These are phyloP conservation scores for Leccinum pellstonianum DNA, from an alignment of 768 basidiomycete genomes.

Conservation along the genomic window DNA sequence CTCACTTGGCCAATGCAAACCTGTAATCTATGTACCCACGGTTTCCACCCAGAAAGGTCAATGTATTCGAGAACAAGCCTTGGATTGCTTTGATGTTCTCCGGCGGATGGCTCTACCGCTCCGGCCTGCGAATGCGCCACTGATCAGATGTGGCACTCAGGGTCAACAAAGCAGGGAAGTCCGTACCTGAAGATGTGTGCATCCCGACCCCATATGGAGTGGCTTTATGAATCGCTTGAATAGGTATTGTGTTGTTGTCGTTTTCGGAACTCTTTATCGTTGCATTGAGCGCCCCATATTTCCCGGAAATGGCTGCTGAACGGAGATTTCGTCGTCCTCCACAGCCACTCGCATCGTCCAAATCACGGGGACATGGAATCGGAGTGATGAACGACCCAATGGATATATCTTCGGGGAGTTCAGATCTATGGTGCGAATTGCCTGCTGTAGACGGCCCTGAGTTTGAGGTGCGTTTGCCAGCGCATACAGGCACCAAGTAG, in stretches of 20 bases:
- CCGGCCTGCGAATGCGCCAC: slow-evolving; percentile 41
- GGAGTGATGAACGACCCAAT: slow-evolving; percentile 52
- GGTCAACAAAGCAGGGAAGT: slow-evolving; percentile 22
- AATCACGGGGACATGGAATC: slow-evolving; percentile 57
- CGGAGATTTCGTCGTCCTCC: slow-evolving; percentile 52
- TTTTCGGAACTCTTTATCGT: slow-evolving; percentile 43
- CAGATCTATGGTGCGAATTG: slow-evolving; percentile 35
- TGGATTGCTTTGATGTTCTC: slow-evolving; percentile 39
- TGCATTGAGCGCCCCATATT: slow-evolving; percentile 30
- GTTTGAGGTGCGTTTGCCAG: slow-evolving; percentile 45
- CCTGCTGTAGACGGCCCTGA: slow-evolving; percentile 49
- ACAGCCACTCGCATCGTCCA: slow-evolving; percentile 55
- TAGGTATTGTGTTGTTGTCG: slow-evolving; percentile 59
- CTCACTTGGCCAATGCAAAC: slow-evolving; percentile 61
- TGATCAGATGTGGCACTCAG: slow-evolving; percentile 22
- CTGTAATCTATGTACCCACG: slow-evolving; percentile 62
- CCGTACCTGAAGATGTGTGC: slow-evolving; percentile 57
- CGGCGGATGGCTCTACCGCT: slow-evolving; percentile 48
- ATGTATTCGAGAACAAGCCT: slow-evolving; percentile 51
- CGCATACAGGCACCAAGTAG: slow-evolving; percentile 63
- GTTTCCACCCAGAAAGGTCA: slow-evolving; percentile 60
- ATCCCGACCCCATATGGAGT: slow-evolving; percentile 62
- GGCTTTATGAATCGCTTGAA: slow-evolving; percentile 57
- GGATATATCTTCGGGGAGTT: slow-evolving; percentile 27
- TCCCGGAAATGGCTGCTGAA: slow-evolving; percentile 36